Base-by-base conservation (phyloP, 2,329 filamentous ascomycete species). In the Colletotrichum limetticola region DNA sequence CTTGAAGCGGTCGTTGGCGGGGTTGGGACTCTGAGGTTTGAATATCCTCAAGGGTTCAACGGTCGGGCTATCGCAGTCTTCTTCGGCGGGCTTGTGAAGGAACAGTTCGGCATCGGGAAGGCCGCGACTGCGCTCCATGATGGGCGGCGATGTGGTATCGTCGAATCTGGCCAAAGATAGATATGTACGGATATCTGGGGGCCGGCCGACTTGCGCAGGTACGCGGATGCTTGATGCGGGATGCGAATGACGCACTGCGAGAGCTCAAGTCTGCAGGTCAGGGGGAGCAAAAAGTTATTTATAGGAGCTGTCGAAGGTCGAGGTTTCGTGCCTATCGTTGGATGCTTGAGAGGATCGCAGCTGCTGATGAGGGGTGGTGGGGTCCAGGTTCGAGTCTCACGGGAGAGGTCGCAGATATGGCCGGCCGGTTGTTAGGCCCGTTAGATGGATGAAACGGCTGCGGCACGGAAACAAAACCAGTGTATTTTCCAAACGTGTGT, bases 1-100 rank as follows among this genome's bases (percentile, higher is more conserved):
- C 78, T 84, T 86, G 80, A 86, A 87, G 75, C 84, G 83, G 67
- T 86, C 85, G 68, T 80, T 78, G 35, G 77, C 69, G 71, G 90
- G 90, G 65, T 87, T 87, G 37, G 92, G 89, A 71, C 91, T 93
- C 77, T 91, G 90, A 69, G 92, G 91, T 83, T 97, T 97, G 85
- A 92, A 92, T 81, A 97, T 97, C 79, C 94, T 91, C 83, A 98
- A 84, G 73, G 95, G 95, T 78, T 94, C 94, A 77, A 97, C 90
- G 22, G 93, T 94, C 71, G 95, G 94, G 78, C 94, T 95, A 78
- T 95, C 91, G 74, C 85, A 86, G 59, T 88, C 86, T 12, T 84
- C 82, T 9, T 78, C 85, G 68, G 84, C 80, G n/a, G 87, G 88
- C 63, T 86, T 88, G 80, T 83, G 89, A 83, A 97, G 89, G 85